Evolutionary conservation across 306 rosid species (phyloP).

Genomic region (Lablab purpureus): DNA sequence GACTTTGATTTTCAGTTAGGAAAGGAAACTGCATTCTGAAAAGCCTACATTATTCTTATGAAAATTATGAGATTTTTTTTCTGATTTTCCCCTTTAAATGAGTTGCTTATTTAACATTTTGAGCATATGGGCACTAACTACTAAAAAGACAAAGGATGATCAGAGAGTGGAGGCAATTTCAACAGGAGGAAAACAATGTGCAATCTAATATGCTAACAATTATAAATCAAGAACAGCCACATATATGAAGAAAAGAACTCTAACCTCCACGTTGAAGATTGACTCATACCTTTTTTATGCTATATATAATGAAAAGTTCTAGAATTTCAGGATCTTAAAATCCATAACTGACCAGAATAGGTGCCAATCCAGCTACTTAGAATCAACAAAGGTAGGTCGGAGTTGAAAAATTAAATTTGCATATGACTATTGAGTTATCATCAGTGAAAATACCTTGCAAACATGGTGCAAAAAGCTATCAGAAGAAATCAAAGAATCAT

Average conservation of each 20-base stretch:
- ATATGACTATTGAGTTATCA: constrained; percentile 4
- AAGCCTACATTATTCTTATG: constrained; percentile 10
- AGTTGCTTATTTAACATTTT: background rate
- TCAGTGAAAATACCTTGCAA: constrained; percentile 65
- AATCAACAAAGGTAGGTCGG: constrained; percentile 15
- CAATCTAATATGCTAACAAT: background rate
- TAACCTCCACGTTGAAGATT: background rate
- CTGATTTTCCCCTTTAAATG: background rate
- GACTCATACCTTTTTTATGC: background rate
- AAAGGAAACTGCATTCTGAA: constrained; percentile 3
- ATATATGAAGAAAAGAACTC: background rate
- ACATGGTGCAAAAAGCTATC: constrained; percentile 76
- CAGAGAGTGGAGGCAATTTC: background rate
- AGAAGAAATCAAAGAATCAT: constrained; percentile 79
- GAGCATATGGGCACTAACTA: background rate
- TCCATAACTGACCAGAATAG: constrained; percentile 4
- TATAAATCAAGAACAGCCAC: background rate
- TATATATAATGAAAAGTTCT: background rate
- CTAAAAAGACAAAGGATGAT: constrained; percentile 1
- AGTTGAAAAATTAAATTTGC: constrained; percentile 23
- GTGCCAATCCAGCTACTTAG: constrained; percentile 9
- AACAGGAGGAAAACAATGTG: background rate
- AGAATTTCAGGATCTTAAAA: constrained; percentile 35
- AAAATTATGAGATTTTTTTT: background rate
- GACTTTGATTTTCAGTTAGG: background rate